Conservation (phyloP, 495 filamentous ascomycete species). For the Tuber aestivum region DNA sequence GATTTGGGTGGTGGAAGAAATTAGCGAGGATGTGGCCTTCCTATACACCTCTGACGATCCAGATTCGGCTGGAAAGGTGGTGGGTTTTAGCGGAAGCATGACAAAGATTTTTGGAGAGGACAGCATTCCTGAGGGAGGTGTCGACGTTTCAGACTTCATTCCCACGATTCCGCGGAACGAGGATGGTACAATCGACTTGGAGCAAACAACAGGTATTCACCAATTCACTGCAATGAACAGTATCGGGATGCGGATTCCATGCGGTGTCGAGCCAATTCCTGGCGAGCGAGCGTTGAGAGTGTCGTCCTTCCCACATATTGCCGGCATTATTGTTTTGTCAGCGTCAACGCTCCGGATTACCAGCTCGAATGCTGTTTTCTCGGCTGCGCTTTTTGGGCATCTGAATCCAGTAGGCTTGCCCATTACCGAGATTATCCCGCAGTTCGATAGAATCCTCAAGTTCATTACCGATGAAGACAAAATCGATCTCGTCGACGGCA, state of each 20-base stretch:
- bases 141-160: constrained; percentile 67
- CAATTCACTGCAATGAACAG: constrained; percentile 75
- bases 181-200: constrained; percentile 64
- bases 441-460: constrained; percentile 74
- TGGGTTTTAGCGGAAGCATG: constrained; percentile 53
- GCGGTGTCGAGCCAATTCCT: constrained; percentile 62
- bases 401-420: constrained; percentile 70
- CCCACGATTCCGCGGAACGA: constrained; percentile 72
- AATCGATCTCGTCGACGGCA: constrained; percentile 76
- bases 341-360: constrained; percentile 69
- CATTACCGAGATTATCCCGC: constrained; percentile 74
- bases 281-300: constrained; percentile 64
- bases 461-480: constrained; percentile 81
- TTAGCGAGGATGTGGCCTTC: constrained; percentile 82
- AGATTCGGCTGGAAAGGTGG: constrained; percentile 28
- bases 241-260: constrained; percentile 69
- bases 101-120: constrained; percentile 67
- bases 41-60: constrained; percentile 45
- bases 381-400: constrained; percentile 82
- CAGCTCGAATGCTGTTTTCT: constrained; percentile 92
- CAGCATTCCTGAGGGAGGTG: constrained; percentile 57
- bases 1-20: constrained; percentile 97
- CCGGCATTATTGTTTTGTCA: constrained; percentile 86
- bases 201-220: constrained; percentile 60
- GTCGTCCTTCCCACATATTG: constrained; percentile 93